Conservation (phyloP, 2,329 filamentous ascomycete species). For the Hymenoscyphus repandus region DNA sequence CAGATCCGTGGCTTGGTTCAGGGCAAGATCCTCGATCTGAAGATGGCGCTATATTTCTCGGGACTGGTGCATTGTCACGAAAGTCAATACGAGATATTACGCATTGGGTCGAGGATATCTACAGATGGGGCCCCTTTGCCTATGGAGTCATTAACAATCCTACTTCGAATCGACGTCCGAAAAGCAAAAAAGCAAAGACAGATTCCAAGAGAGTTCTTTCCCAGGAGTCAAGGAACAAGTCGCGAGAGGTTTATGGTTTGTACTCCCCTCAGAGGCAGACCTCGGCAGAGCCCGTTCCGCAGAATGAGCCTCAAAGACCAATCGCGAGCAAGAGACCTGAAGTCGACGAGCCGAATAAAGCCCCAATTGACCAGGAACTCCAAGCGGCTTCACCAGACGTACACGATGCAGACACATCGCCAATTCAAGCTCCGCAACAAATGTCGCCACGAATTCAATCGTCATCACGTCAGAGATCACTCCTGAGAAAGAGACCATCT, state of each 20-base stretch:
- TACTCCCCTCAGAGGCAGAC: not conserved
- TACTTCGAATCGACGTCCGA: conserved; percentile 48
- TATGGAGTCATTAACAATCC: conserved; percentile 83
- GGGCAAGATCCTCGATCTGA: conserved; percentile 62
- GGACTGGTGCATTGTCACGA: conserved; percentile 66
- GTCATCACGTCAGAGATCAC: not conserved
- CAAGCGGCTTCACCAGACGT: no score
- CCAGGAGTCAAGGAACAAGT: conserved; percentile 12
- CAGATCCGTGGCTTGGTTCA: conserved; percentile 63
- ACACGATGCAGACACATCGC: no score
- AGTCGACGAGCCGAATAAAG: no score
- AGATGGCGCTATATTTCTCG: conserved; percentile 84
- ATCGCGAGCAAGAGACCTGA: conserved; percentile 4
- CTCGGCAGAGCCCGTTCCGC: not conserved
- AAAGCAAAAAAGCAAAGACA: conserved; percentile 36
- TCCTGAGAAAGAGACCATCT: conserved; percentile 10
- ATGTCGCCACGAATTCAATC: not conserved
- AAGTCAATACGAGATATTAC: conserved; percentile 68
- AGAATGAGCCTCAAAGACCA: not conserved
- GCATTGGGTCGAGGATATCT: conserved; percentile 85
- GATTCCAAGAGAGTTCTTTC: conserved; percentile 27
- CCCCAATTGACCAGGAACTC: no score
- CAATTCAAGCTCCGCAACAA: no score
- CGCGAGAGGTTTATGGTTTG: conserved; percentile 10
- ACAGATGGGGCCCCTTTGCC: conserved; percentile 74